Evolutionary conservation across 495 filamentous ascomycete species (phyloP).

Genomic region (Coniosporium apollinis): DNA sequence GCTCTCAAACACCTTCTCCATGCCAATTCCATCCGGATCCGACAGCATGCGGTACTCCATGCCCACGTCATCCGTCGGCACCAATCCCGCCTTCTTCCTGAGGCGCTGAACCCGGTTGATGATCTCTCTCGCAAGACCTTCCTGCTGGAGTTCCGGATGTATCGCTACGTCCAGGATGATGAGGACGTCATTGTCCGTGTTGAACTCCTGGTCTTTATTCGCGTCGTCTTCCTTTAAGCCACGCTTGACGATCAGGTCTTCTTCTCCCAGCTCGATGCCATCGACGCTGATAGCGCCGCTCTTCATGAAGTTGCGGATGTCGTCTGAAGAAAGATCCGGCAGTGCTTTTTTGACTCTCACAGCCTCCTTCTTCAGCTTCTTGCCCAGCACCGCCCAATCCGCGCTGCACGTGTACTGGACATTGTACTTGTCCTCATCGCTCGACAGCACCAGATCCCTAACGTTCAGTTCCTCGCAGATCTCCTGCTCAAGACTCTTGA

Average conservation of each 20-base stretch:
- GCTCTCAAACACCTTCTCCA: conserved; percentile 55
- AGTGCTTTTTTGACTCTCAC: conserved; percentile 81
- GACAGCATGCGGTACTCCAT: conserved; percentile 65
- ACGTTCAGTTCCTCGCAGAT: conserved; percentile 87
- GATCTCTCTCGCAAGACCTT: conserved; percentile 65
- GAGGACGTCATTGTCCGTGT: conserved; percentile 69
- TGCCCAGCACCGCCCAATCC: conserved; percentile 87
- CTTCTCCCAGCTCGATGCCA: conserved; percentile 63
- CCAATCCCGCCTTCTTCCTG: conserved; percentile 65
- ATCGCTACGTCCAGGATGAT: conserved; percentile 62
- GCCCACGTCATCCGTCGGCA: conserved; percentile 68
- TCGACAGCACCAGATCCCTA: conserved; percentile 63
- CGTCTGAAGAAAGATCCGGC: conserved; percentile 56
- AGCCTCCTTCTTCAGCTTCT: conserved; percentile 91
- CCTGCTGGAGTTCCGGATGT: conserved; percentile 56
- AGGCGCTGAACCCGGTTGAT: conserved; percentile 69
- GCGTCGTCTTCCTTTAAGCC: conserved; percentile 52
- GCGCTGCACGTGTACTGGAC: conserved; percentile 78
- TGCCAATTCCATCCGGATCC: conserved; percentile 60
- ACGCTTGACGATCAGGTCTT: conserved; percentile 71
- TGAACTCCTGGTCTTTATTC: conserved; percentile 60
- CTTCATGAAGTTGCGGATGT: conserved; percentile 58
- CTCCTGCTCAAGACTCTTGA: conserved; percentile 67
- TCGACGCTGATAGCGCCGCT: conserved; percentile 60
- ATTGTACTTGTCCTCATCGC: conserved; percentile 77